Evolutionary conservation across 1,284 basidiomycete species (phyloP).

Genomic region (Apiotrichum siamense): DNA sequence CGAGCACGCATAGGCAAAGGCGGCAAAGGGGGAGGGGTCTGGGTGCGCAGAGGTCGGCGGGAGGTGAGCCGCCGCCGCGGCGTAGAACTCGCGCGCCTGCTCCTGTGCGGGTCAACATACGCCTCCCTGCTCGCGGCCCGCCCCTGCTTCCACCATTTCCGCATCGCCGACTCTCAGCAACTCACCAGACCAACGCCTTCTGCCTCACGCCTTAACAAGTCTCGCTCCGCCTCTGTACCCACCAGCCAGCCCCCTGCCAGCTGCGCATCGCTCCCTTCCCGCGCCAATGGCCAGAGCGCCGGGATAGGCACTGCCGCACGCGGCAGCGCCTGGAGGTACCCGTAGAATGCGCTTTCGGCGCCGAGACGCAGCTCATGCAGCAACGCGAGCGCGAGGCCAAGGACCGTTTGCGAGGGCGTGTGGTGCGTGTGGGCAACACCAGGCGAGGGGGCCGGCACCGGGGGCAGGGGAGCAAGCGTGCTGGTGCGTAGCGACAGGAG

Average conservation of each 20-base stretch:
- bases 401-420: constrained; percentile 30
- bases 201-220: constrained; percentile 27
- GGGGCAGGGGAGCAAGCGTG: constrained; percentile 13
- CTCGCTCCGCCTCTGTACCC: constrained; percentile 42
- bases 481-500: constrained; percentile 40
- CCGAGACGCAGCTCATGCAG: constrained; percentile 45
- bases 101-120: constrained; percentile 14
- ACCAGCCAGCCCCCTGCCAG: constrained; percentile 28
- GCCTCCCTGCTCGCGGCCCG: neutral
- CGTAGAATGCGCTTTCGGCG: constrained; percentile 33
- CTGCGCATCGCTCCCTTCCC: constrained; percentile 28
- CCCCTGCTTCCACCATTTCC: constrained; percentile 38
- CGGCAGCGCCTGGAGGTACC: constrained; percentile 46
- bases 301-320: constrained; percentile 33
- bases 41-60: constrained; percentile 24
- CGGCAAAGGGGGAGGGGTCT: constrained; percentile 46
- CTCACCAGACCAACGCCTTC: constrained; percentile 35
- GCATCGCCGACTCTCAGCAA: constrained; percentile 27
- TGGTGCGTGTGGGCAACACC: too few relatives aligned
- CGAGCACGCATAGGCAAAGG: constrained; percentile 65
- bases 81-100: constrained; percentile 33
- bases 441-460: constrained; percentile 5
- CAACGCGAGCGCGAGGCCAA: constrained; percentile 42
- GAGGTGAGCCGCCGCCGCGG: constrained; percentile 18
- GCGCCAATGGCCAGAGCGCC: constrained; percentile 38